Conservation (phyloP, 805 yeast genomes). For the Pichia nakasei region DNA sequence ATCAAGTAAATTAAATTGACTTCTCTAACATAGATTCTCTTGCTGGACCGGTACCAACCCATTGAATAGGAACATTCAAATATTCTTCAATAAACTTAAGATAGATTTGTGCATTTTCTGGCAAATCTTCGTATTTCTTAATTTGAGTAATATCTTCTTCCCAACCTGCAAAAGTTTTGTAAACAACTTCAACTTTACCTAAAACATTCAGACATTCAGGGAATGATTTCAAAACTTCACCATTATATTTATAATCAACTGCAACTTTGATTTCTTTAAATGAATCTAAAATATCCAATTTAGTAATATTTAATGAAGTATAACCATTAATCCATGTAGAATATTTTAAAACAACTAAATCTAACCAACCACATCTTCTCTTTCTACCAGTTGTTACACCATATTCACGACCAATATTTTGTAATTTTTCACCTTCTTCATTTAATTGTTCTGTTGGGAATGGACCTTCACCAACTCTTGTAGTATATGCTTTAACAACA, state of each 20-base stretch:
- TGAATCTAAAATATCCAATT: constrained; percentile 88
- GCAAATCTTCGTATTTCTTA: constrained; percentile 66
- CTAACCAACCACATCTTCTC: constrained; percentile 99
- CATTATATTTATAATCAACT: constrained; percentile 72
- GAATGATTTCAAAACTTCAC: constrained; percentile 67
- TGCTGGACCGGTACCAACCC: constrained; percentile 99
- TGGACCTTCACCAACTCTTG: constrained; percentile 99
- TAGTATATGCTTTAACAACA: constrained; percentile 97
- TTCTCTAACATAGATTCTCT: constrained; percentile 85
- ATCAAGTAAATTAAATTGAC: constrained; percentile 13
- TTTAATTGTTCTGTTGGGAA: constrained; percentile 97
- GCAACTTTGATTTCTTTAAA: constrained; percentile 86
- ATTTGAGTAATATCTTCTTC: constrained; percentile 68
- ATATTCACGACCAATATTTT: constrained; percentile 85
- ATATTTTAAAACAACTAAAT: constrained; percentile 87
- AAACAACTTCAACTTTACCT: constrained; percentile 87
- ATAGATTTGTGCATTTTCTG: constrained; percentile 80
- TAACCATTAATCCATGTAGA: constrained; percentile 90
- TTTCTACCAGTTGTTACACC: constrained; percentile 99
- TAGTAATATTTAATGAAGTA: constrained; percentile 89
- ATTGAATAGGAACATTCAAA: constrained; percentile 75
- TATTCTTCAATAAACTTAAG: constrained; percentile 79
- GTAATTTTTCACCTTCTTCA: constrained; percentile 76
- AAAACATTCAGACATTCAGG: constrained; percentile 84
- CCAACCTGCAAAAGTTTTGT: constrained; percentile 94